Evolutionary conservation across 1,139 yeast genomes (phyloP), one percentile per base, ranked within the genome.

Genomic region (Barnettozyma hawaiiensis): DNA sequence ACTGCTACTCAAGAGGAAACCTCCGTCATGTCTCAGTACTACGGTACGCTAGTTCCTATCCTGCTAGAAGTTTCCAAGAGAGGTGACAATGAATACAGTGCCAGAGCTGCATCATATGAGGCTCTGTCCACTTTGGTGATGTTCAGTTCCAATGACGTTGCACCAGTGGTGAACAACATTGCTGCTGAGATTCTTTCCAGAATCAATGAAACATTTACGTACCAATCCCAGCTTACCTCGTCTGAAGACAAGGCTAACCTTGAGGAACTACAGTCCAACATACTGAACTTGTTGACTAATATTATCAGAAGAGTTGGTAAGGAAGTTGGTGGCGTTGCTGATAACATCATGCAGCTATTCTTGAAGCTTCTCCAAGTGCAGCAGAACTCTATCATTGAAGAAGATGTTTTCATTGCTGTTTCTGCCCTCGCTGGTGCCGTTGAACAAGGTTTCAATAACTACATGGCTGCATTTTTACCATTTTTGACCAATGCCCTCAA

Each of bases 101-200:
- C 95, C n/a, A 76, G 98, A 60, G 94, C 97, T 4, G 89, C 97
- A 21, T 95, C 97, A 1, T 92, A 87, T 62, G 97, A 94, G 64
- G 95, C 97, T 0, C 70, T 92, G 53, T 82, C 96, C 2, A 73
- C 92, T 1, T 70, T 90, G 61, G 96, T 90, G 29, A 73, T 80
- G 39, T 83, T 76, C 62, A 75, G 92, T 60, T 79, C 95, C 10
- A 71, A 71, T 40, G 89, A 80, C 57, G 85, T 85, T 40, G 71
- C 84, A 64, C 78, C 76, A 31, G 65, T 80, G 32, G 81, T 90
- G 27, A 80, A 84, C 48, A 70, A 73, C 41, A 76, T 92, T 54
- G 94, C 96, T 4, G 67, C 78, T 10, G 92, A 85, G 55, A 81
- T 84, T 14, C 71, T 90, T 58, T 67, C 69, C 43, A 78, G 96